These are phyloP conservation scores for Debaryomycetaceae sp. DNA, from an alignment of 1,139 yeast species.

Conservation along the genomic window DNA sequence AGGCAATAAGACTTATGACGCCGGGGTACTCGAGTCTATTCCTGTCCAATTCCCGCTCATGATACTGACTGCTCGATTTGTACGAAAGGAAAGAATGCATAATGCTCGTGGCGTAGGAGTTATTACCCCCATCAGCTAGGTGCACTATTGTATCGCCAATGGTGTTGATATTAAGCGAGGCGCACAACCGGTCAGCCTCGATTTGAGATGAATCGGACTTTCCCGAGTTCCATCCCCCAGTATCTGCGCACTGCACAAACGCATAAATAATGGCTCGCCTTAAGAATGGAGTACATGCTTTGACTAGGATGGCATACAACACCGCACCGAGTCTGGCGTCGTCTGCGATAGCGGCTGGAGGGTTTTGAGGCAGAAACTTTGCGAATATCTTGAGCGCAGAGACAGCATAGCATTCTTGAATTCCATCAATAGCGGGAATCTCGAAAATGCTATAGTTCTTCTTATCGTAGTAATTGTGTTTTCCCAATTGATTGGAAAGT, in stretches of 20 bases:
- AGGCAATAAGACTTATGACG: constrained; percentile 40
- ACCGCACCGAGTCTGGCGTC: constrained; percentile 20
- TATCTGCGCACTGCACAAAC: constrained; percentile 45
- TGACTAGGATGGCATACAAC: constrained; percentile 44
- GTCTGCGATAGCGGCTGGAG: background rate
- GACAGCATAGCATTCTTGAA: constrained; percentile 10
- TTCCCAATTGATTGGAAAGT: constrained; percentile 13
- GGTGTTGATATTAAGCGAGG: constrained; percentile 41
- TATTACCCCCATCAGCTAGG: constrained; percentile 6
- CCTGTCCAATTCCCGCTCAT: no score
- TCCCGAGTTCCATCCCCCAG: constrained; percentile 24
- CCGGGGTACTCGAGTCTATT: constrained; percentile 54
- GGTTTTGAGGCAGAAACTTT: constrained; percentile 1
- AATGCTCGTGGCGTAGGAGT: background rate
- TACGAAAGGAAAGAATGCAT: constrained; percentile 8
- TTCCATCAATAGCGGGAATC: constrained; percentile 19
- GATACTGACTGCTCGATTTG: constrained; percentile 1
- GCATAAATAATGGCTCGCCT: constrained; percentile 56
- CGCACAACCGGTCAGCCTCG: constrained; percentile 51
- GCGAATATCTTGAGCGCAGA: constrained; percentile 10
- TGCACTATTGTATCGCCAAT: constrained; percentile 5
- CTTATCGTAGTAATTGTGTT: constrained; percentile 13
- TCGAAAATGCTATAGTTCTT: constrained; percentile 19
- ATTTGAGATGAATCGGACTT: constrained; percentile 7
- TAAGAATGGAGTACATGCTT: constrained; percentile 54